Evolutionary conservation across 768 basidiomycete species (phyloP).

Genomic region (Pisolithus marmoratus): DNA sequence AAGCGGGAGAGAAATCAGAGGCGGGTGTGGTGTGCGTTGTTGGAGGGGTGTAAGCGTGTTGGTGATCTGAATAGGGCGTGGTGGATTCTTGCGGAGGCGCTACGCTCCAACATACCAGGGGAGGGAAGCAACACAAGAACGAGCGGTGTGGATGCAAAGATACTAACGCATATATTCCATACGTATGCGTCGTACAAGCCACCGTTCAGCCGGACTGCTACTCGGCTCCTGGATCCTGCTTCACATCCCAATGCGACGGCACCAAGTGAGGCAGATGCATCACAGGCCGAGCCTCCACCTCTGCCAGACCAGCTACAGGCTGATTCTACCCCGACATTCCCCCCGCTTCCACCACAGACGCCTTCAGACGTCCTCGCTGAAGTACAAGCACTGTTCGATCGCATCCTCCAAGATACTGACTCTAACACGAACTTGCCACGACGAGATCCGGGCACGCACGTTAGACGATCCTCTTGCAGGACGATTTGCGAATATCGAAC

Average conservation of each 20-base stretch:
- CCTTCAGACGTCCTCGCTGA: constrained; percentile 68
- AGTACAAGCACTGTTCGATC: constrained; percentile 54
- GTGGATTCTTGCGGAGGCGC: constrained; percentile 88
- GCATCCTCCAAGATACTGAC: constrained; percentile 44
- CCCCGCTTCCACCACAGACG: constrained; percentile 67
- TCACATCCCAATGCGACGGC: background rate
- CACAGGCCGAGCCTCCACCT: too few relatives aligned
- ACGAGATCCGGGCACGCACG: background rate
- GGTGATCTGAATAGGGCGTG: constrained; percentile 79
- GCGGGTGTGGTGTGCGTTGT: constrained; percentile 72
- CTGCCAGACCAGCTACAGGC: constrained; percentile 1
- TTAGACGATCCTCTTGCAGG: constrained; percentile 13
- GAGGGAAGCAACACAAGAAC: constrained; percentile 16
- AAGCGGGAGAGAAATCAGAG: constrained; percentile 32
- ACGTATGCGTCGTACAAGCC: constrained; percentile 78
- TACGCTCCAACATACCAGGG: constrained; percentile 17
- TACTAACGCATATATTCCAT: constrained; percentile 83
- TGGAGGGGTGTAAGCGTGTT: constrained; percentile 83
- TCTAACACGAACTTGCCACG: background rate
- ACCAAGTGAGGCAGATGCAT: too few relatives aligned
- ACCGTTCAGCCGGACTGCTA: constrained; percentile 52
- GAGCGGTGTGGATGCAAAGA: constrained; percentile 51
- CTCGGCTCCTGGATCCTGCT: constrained; percentile 34
- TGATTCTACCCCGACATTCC: constrained; percentile 17
- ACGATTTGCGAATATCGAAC: constrained; percentile 52